Evolutionary conservation across 257 asterid species (phyloP).

Genomic region (Knoxia roxburghii): DNA sequence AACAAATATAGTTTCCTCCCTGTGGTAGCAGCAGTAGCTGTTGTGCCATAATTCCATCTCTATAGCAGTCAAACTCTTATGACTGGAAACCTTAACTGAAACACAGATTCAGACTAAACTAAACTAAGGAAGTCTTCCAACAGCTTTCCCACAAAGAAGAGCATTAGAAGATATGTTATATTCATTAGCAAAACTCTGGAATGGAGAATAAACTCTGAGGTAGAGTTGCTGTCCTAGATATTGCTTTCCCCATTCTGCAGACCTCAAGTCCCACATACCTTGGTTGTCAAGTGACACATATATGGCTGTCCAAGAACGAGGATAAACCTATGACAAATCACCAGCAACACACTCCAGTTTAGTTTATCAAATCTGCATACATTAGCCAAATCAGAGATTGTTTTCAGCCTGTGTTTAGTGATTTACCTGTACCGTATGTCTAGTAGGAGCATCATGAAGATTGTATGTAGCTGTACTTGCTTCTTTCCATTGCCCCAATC

Average conservation of each 20-base stretch:
- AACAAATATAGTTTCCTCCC: conserved; percentile 7
- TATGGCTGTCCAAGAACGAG: conserved; percentile 78
- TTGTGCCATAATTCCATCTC: too few relatives aligned
- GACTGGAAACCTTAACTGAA: conserved; percentile 25
- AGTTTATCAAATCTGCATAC: too few relatives aligned
- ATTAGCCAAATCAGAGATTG: neutral
- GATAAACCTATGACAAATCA: conserved; percentile 62
- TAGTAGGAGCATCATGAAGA: conserved; percentile 77
- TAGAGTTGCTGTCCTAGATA: conserved; percentile 90
- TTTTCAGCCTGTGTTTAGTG: neutral
- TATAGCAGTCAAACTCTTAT: conserved; percentile 57
- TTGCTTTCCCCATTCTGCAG: conserved; percentile 87
- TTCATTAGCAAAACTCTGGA: conserved; percentile 52
- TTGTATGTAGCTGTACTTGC: conserved; percentile 60
- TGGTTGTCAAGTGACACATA: conserved; percentile 87
- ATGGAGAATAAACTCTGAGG: conserved; percentile 64
- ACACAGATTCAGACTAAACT: too few relatives aligned
- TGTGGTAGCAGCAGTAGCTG: too few relatives aligned
- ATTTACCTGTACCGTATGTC: conserved; percentile 86
- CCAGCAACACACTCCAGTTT: neutral
- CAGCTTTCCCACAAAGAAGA: conserved; percentile 83
- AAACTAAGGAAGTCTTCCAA: conserved; percentile 42
- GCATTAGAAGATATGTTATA: conserved; percentile 66
- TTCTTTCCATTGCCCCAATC: conserved; percentile 69
- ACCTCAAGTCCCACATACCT: conserved; percentile 97